Base-by-base conservation (phyloP, 208 protist species). In the Hexamita inflata region DNA sequence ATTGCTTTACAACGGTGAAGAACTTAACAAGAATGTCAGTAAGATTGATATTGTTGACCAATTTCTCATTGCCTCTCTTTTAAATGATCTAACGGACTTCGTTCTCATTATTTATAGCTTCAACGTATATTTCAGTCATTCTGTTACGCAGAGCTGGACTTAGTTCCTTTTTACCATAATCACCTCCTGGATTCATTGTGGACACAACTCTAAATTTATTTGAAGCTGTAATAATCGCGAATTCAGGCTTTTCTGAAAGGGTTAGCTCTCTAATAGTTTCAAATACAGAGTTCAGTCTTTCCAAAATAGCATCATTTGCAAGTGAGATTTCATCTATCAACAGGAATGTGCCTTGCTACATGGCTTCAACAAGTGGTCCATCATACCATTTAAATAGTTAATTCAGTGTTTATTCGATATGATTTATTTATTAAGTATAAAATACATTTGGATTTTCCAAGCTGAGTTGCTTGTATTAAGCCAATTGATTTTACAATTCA, bases 141-240 rank as follows among this genome's bases (percentile, higher is more conserved):
- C 97, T 86, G 78, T 98, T 99, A 68, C 96, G 85, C 38, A 98
- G 86, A 1, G 96, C 96, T 26, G 96, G 95, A 13, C 93, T 98
- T 11, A 99, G 84, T 84, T 99, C 96, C 83, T 96, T 96, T 84
- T 99, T 99, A 59, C 97, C 97, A 90, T 97, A 99, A 82, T 99
- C 97, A 34, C 96, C 97, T 74, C 81, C 94, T 11, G 97, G 97
- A 83, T 99, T 99, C 97, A 99, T 99, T 11, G 97, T 99, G 29
- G 96, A 96, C 75, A 99, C 75, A 24, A 99, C 86, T 60, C 90
- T 82, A 80, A 99, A 99, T 19, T 81, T 68, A 32, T 90, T 81
- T 62, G 90, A 76, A 0, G 85, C 89, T 35, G 73, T 40, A 24
- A 93, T 74, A 75, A 91, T 42, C 26, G 40, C 39, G 57, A 30